Evolutionary conservation across 139 green algal genomes (phyloP), one percentile per base, ranked within the genome.

Genomic region (Micractinium sp.): DNA sequence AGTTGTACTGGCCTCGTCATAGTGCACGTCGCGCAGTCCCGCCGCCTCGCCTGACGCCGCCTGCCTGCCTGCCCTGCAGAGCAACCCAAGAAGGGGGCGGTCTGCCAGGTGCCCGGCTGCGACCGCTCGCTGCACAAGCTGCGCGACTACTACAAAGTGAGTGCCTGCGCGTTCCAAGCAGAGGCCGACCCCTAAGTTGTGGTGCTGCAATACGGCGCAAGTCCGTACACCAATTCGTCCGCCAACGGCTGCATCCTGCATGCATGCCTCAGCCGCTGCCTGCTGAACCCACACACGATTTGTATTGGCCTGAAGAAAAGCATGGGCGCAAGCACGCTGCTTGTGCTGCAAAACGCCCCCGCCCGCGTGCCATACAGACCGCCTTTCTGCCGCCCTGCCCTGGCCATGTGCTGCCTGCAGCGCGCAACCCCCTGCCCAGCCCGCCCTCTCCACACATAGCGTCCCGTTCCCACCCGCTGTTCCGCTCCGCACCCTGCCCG

Each of bases 111-210:
- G 25, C 90, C 90, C 33, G 83, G 83, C 31, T 93, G 90, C 36
- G 82, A 87, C 73, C 81, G 76, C 33, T 89, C 90, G 14, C 53
- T 93, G 61, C 82, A 93, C 82, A 93, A 91, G 56, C 88, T 93
- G 38, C 89, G 88, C 23, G 90, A 91, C 27, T 93, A 93, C 76
- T 93, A 93, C 90, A 93, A 93, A 83, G 89, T 90, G 76, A 27
- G 41, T 63, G 29, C 61, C 15, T 18, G 61, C 39, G 69, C 20
- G 25, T 76, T 16, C 60, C 16, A 71, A 27, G 63, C 63, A 23
- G 16, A 27, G 9, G 63, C 60, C 60, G 63, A 31, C 20, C 63
- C 12, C 77, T 82, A 27, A 18, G 33, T n/a, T 33, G 23, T 47
- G 19, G 77, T 61, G 38, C 35, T 38, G 71, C 19, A 13, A 18